phyloP scores from a whole-genome alignment of 1,284 basidiomycete genomes.

The Farysia itapuensis region DNA sequence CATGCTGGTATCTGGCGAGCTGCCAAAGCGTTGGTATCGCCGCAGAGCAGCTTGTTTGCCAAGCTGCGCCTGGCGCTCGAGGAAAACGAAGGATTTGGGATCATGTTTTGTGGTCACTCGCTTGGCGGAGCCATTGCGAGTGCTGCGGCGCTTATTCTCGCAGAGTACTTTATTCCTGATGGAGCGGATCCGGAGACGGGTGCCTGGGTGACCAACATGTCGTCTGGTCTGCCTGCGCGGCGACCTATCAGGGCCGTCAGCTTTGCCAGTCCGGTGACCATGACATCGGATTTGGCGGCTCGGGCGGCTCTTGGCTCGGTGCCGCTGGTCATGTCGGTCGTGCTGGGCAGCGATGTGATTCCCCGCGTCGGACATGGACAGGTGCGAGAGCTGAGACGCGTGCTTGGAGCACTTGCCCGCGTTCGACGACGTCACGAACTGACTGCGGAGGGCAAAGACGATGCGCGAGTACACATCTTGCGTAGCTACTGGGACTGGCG shows the following conservation, averaged over 20 bases:
- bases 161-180: constrained; percentile 45
- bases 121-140: constrained; percentile 56
- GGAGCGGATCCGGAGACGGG: constrained; percentile 31
- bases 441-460: constrained; percentile 30
- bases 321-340: constrained; percentile 51
- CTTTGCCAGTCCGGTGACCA: constrained; percentile 57
- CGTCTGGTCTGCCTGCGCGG: constrained; percentile 45
- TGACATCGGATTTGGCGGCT: constrained; percentile 42
- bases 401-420: constrained; percentile 52
- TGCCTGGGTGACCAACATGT: constrained; percentile 46
- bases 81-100: constrained; percentile 50
- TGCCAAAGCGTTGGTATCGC: constrained; percentile 45
- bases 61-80: constrained; percentile 44
- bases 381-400: constrained; percentile 54
- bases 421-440: constrained; percentile 46
- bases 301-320: constrained; percentile 44
- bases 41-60: constrained; percentile 46
- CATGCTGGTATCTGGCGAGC: constrained; percentile 57
- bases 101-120: constrained; percentile 57
- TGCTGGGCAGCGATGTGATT: constrained; percentile 53
- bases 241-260: constrained; percentile 53
- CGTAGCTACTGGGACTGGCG: constrained; percentile 55
- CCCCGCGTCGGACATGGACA: constrained; percentile 57
- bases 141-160: constrained; percentile 50
- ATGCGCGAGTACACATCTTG: constrained; percentile 47